phyloP scores from a whole-genome alignment of 106 monocot species.

The Dioscorea alata region DNA sequence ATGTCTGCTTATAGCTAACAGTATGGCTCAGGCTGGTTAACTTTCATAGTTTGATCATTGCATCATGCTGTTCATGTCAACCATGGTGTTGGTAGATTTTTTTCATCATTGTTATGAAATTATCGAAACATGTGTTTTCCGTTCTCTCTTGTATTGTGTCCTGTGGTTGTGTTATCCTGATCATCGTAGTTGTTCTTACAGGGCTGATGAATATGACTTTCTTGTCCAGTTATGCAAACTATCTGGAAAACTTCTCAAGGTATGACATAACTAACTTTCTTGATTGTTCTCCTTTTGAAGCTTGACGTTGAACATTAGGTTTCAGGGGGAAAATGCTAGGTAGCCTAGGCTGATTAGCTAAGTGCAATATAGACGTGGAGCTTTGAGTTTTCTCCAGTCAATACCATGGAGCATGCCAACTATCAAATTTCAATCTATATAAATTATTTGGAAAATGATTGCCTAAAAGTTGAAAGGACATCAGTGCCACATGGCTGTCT shows the following conservation, averaged over 20 bases:
- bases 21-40: background rate
- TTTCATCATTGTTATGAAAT: background rate
- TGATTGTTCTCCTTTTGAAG: background rate
- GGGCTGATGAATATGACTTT: slow-evolving; percentile 40
- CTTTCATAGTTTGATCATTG: background rate
- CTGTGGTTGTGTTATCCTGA: background rate
- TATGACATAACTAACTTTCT: background rate
- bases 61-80: background rate
- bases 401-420: background rate
- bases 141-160: background rate
- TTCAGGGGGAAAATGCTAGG: background rate
- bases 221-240: slow-evolving; percentile 35
- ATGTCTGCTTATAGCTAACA: slow-evolving; percentile 1
- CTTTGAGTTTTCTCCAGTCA: background rate
- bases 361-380: background rate
- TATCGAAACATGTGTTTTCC: background rate
- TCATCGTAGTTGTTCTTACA: slow-evolving; percentile 4
- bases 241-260: slow-evolving; percentile 40
- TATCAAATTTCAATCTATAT: background rate
- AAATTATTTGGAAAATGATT: background rate
- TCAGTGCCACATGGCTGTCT: background rate
- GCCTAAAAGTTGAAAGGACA: background rate
- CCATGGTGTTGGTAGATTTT: background rate
- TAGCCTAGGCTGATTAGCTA: background rate
- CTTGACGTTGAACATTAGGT: background rate